phyloP scores from a whole-genome alignment of 2,329 filamentous ascomycete species.

The Xylariaceae sp. region DNA sequence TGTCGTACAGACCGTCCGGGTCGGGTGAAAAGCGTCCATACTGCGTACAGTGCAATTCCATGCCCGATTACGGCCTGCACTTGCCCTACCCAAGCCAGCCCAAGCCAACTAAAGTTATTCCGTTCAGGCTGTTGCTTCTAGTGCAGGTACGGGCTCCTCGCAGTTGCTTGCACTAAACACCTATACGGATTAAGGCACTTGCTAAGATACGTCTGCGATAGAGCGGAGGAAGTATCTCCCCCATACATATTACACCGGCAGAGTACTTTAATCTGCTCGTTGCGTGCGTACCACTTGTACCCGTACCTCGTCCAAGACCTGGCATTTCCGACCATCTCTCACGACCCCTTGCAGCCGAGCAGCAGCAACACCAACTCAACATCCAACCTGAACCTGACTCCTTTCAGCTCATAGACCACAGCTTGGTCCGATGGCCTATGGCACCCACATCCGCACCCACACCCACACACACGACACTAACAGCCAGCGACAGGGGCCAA shows the following conservation, averaged over 20 bases:
- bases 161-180: too few relatives aligned
- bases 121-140: not conserved
- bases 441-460: not conserved
- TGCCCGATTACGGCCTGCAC: not conserved
- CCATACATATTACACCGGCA: not conserved
- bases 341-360: conserved; percentile 20
- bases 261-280: not conserved
- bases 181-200: not conserved
- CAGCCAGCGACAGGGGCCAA: conserved; percentile 12
- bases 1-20: too few relatives aligned
- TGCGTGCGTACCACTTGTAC: not conserved
- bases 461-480: not conserved
- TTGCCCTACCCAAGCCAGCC: not conserved
- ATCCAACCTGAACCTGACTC: conserved; percentile 1
- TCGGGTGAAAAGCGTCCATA: not conserved
- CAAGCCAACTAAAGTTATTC: not conserved
- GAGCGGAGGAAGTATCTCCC: not conserved
- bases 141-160: not conserved
- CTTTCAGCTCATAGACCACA: not conserved
- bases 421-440: not conserved
- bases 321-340: conserved; percentile 17
- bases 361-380: conserved; percentile 20
- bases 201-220: not conserved
- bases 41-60: not conserved
- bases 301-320: not conserved